Conservation (phyloP, 208 protist genomes). For the Leishmania major region DNA sequence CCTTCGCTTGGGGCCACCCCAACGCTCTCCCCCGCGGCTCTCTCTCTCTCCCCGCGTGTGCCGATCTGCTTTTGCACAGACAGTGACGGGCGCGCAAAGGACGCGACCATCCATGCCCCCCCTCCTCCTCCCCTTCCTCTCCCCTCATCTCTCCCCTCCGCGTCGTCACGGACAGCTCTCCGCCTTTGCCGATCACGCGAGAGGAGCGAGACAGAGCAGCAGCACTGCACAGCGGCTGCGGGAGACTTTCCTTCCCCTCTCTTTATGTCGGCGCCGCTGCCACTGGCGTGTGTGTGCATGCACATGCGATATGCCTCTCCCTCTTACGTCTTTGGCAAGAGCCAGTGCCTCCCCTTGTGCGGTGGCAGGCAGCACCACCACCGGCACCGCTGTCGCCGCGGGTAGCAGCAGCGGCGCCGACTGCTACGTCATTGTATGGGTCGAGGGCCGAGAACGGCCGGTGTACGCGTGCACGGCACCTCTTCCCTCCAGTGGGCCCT, state of each 20-base stretch:
- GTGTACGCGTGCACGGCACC: slow-evolving; percentile 13
- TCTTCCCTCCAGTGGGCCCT: background rate
- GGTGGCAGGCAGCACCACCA: background rate
- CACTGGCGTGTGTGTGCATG: background rate
- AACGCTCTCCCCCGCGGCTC: background rate
- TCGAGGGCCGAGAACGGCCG: slow-evolving; percentile 4
- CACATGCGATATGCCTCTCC: background rate
- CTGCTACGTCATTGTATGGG: slow-evolving; percentile 25
- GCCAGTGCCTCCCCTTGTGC: background rate
- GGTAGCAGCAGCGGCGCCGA: background rate
- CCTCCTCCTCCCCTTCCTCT: background rate
- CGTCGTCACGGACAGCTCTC: background rate
- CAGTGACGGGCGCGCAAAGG: background rate
- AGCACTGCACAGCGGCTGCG: background rate
- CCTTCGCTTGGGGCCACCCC: background rate
- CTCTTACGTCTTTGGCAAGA: background rate
- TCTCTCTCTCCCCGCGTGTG: background rate
- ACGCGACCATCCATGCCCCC: background rate
- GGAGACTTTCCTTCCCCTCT: background rate
- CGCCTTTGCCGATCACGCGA: background rate
- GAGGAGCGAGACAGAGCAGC: background rate
- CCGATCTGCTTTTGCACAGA: background rate
- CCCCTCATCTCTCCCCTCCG: background rate
- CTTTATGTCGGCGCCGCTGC: background rate
- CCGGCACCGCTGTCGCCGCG: background rate